Evolutionary conservation across 768 basidiomycete genomes (phyloP), one percentile per base, ranked within the genome.

Genomic region (Boletus edulis): DNA sequence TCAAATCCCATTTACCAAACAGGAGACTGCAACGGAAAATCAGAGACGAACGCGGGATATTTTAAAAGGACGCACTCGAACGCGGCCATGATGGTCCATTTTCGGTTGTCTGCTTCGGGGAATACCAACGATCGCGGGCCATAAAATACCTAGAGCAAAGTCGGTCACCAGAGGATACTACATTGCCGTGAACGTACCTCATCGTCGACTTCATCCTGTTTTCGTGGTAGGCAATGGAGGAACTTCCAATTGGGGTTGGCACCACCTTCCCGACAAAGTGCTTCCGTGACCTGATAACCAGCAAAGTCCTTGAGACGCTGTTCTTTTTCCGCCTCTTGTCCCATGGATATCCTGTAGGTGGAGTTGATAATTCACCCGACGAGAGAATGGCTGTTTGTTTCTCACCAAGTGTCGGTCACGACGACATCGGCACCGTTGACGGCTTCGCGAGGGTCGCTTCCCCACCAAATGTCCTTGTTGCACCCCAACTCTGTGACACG

Each of bases 341-440:
- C 97, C 97, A 99, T 98, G 3, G 96, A 98, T 59, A 98, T 94
- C 94, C 93, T 95, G 64, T 14, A 27, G 12, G 17, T 2, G 13
- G 4, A 3, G 38, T 48, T 3, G 17, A 47, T 22, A 17, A 15
- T 17, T 20, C 39, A 47, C 9, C 24, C 6, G 15, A 46, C 22
- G 46, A 29, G 8, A 27, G 8, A 12, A 18, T 4, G 24, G 4
- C 6, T 13, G 17, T 11, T 24, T 22, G 17, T 41, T 44, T 68
- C 79, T 54, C 56, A 92, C 94, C 96, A 99, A 5, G 97, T 99
- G 70, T 99, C 97, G 3, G 97, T 99, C 12, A 97, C 83, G 45
- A 98, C 90, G n/a, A 98, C 84, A 65, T 98, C 92, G 8, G 97
- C 97, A 42, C 84, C 87, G 4, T 85, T 71, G 8, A 98, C 90